Conservation (phyloP, 306 rosid genomes). For the Dalbergia oliveri region DNA sequence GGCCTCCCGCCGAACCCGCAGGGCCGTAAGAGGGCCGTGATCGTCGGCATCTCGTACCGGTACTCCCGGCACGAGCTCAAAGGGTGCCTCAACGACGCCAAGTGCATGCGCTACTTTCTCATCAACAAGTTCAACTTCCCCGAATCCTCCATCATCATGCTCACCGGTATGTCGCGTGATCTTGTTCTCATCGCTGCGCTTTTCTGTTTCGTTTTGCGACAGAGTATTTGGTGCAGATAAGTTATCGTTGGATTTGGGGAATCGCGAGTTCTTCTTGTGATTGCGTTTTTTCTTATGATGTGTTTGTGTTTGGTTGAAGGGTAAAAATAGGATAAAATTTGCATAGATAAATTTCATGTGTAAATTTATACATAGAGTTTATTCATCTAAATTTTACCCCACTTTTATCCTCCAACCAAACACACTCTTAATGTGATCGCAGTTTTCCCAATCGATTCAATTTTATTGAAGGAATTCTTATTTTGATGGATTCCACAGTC, state of each 20-base stretch:
- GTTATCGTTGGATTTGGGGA: neutral
- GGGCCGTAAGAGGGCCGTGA: constrained; percentile 94
- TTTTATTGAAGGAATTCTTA: neutral
- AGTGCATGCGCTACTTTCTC: constrained; percentile 85
- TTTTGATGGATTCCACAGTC: neutral
- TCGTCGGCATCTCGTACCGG: constrained; percentile 83
- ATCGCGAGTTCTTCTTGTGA: neutral
- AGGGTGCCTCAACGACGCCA: constrained; percentile 95
- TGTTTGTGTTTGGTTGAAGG: no score
- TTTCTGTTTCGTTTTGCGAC: neutral
- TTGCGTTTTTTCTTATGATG: neutral
- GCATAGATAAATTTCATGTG: no score
- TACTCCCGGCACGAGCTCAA: constrained; percentile 89
- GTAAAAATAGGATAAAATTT: no score
- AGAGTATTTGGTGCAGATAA: neutral
- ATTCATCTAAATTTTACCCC: no score
- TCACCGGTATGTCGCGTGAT: constrained; percentile 66
- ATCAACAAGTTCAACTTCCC: constrained; percentile 85
- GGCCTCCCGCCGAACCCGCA: constrained; percentile 71
- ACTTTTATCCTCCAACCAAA: no score
- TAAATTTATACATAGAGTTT: no score
- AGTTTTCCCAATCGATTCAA: neutral
- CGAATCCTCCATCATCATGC: constrained; percentile 86
- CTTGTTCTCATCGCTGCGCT: neutral
- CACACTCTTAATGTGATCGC: neutral